Conservation (phyloP, 352 stramenopile genomes). For the Pythium rishiriense region DNA sequence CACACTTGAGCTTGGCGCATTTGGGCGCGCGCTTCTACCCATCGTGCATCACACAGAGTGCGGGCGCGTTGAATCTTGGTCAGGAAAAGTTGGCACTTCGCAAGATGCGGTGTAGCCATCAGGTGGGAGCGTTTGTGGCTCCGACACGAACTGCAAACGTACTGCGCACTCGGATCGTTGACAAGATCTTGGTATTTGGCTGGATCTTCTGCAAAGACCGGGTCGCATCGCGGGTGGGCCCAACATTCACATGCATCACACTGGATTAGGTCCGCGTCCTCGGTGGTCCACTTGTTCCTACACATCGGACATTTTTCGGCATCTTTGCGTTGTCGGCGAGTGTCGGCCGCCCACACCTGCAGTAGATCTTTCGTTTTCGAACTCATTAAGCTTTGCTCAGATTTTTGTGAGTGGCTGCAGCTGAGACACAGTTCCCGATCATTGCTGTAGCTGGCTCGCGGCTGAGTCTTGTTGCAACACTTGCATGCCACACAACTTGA, state of each 20-base stretch:
- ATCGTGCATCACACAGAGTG: constrained; percentile 55
- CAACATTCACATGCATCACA: constrained; percentile 86
- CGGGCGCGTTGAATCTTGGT: constrained; percentile 73
- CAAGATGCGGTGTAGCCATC: constrained; percentile 38
- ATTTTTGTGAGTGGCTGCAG: constrained; percentile 53
- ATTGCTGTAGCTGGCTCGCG: constrained; percentile 65
- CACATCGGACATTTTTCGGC: constrained; percentile 82
- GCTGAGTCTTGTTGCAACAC: constrained; percentile 45
- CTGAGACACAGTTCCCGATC: constrained; percentile 56
- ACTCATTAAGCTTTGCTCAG: constrained; percentile 46
- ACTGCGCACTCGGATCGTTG: constrained; percentile 62
- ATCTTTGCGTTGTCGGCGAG: constrained; percentile 54
- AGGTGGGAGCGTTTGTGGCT: constrained; percentile 61
- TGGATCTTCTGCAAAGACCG: constrained; percentile 54
- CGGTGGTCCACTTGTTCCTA: constrained; percentile 55
- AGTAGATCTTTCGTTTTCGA: constrained; percentile 56
- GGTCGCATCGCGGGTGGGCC: constrained; percentile 80
- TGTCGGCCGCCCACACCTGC: constrained; percentile 57
- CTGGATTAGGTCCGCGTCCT: constrained; percentile 85
- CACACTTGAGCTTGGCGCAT: constrained; percentile 57
- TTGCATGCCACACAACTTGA: constrained; percentile 63
- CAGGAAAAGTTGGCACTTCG: constrained; percentile 68
- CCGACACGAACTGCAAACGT: constrained; percentile 73
- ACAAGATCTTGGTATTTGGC: constrained; percentile 67
- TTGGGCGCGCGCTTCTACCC: constrained; percentile 66